Conservation (phyloP, 1,284 basidiomycete genomes). For the Mycena citricolor region DNA sequence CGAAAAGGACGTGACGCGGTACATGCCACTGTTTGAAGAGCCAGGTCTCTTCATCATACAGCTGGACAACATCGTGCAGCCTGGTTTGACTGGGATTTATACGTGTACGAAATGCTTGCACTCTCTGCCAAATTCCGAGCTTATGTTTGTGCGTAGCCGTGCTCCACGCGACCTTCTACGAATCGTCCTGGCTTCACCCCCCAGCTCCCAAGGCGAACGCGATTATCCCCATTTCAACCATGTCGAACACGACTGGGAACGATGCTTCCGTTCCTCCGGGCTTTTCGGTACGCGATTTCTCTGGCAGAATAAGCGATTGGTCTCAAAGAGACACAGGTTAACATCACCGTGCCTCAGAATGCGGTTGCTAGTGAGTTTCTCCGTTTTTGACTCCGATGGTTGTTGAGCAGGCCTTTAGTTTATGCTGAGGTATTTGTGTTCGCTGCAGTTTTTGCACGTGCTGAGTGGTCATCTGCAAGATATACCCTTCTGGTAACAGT, state of each 20-base stretch:
- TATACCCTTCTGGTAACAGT: conserved; percentile 62
- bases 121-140: neutral
- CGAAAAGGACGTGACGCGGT: conserved; percentile 73
- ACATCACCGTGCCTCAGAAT: conserved; percentile 68
- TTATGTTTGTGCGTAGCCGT: conserved; percentile 45
- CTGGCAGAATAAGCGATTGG: no score
- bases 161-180: conserved; percentile 69
- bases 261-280: conserved; percentile 71
- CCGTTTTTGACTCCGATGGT: neutral
- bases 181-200: conserved; percentile 53
- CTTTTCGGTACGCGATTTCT: conserved; percentile 53
- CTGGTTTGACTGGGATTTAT: conserved; percentile 61
- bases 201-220: conserved; percentile 59
- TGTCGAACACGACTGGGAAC: conserved; percentile 60
- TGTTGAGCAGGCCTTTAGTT: conserved; percentile 29
- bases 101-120: conserved; percentile 46
- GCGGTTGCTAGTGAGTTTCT: conserved; percentile 42
- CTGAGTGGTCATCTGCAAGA: conserved; percentile 1
- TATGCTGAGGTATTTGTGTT: conserved; percentile 65
- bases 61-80: conserved; percentile 62
- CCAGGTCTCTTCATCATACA: conserved; percentile 70
- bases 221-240: conserved; percentile 68
- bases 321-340: conserved; percentile 45
- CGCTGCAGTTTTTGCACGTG: neutral
- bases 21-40: conserved; percentile 65